Base-by-base conservation (phyloP, 176 grass and related monocot species). In the Oryza glaberrima region DNA sequence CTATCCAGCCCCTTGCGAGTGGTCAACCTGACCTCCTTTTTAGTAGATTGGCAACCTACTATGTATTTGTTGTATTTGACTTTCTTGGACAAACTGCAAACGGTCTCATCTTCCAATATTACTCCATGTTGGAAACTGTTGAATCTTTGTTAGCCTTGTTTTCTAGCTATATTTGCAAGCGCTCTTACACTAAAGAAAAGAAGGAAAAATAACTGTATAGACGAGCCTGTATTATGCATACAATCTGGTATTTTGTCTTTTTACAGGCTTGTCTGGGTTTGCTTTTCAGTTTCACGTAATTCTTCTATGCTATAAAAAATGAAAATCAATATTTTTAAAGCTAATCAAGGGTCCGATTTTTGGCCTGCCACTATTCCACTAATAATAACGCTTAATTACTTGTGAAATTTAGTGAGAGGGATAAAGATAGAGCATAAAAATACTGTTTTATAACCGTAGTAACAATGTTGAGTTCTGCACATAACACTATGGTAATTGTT, bases 61-160 rank as follows among this genome's bases (percentile, higher is more conserved):
- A 20, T 69, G 26, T 63, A 60, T 60, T 23, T 63, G 3, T 63
- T 63, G n/a, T 63, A 63, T 86, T 81, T 61, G 22, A 32, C 14
- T 73, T 85, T 77, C 7, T 72, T 75, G 78, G n/a, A 63, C 8
- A 63, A 63, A 63, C 58, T 79, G 16, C 43, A 78, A 74, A 71
- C 52, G 40, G 40, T 11, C 76, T n/a, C 52, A 65, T 20, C 70
- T 81, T 87, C 48, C 26, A 75, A 23, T 44, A 67, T 17, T 78
- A 86, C 36, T 49, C 25, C 36, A 30, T 86, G 78, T 85, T 85
- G 46, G 46, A 78, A 58, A 46, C 58, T 73, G 38, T 73, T 56
- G 56, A 82, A 51, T 86, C 58, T 65, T 71, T 77, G 19, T 20
- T 82, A 26, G 20, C 32, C 14, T 73, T 67, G 3, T 73, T 75